Base-by-base conservation (phyloP, 768 basidiomycete species). In the Panaeolus papilionaceus region DNA sequence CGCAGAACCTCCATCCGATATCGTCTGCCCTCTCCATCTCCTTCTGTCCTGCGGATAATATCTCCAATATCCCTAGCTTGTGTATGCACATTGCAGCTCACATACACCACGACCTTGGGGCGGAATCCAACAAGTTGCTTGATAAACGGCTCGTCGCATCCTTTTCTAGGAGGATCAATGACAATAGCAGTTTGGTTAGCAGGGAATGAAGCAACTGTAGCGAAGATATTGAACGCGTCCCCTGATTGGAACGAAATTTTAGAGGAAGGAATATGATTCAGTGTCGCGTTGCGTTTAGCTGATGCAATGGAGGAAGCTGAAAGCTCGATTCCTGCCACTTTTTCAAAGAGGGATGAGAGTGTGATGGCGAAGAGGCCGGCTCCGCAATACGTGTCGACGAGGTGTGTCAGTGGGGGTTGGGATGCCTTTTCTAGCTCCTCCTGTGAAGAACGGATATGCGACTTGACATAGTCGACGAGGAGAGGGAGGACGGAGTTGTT, bases 321-420 rank as follows among this genome's bases (percentile, higher is more conserved):
- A 58, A 98, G 89, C 77, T 98, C 96, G 70, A 98, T 95, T 3
- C 97, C 97, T 0, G 92, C 89, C 40, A 98, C 87, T n/a, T 80
- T 83, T 18, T 83, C 74, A 76, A 98, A 98, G 69, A 86, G 79
- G 0, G 88, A 85, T 3, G 92, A 91, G 62, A 99, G 89, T 12
- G 88, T 86, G 82, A 97, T 89, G 2, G 93, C 89, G 78, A 97
- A 96, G 64, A 96, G 86, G 4, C 95, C 95, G 14, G 89, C 88
- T 49, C 95, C 95, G 76, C 95, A 98, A 79, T 97, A 97, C 2
- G 96, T 90, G 75, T 99, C 97, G 38, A 99, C 94, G 54, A 99
- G 90, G 78, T 97, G 96, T 0, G 93, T 95, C 0, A 88, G 89
- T 74, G 64, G 73, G 8, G 54, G 54, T 16, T 58, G 54, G 14